Evolutionary conservation across 2,329 filamentous ascomycete species (phyloP), one percentile per base, ranked within the genome.

Genomic region (Graphilbum ipis-grandicollis): DNA sequence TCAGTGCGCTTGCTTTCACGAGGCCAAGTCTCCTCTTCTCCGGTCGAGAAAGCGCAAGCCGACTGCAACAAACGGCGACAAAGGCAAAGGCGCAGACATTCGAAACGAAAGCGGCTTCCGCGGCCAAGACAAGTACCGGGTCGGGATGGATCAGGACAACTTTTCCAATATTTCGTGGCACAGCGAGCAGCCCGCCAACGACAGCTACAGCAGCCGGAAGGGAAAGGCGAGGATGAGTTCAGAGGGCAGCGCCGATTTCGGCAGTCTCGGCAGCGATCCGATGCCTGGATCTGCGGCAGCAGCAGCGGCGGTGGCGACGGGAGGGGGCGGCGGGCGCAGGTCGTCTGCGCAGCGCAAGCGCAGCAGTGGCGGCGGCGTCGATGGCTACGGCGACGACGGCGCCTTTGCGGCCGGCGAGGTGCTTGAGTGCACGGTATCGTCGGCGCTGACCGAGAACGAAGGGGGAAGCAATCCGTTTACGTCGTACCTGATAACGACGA

Each of bases 391-490:
- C 21, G 65, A 69, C 38, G 55, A 59, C 23, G 61, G 66, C 29
- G 67, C 68, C 26, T 73, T 73, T 33, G 63, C 80, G 37, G 77
- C 77, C 42, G 68, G 66, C 28, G 88, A 92, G 46, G 68, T 72
- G 39, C 68, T 98, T 31, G 80, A 93, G 52, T 94, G 86, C 54
- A 74, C 64, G 15, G 88, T 98, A 15, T 73, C 75, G 38, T 71
- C 77, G 40, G 85, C 90, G 17, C 71, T 88, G 56, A 96, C 94
- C 59, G 90, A 96, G 63, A 90, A 88, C 51, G 84, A 94, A 51
- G 88, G 90, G 34, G 92, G 86, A 41, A 94, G 94, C 57, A 90
- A 94, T 58, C 80, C 84, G 37, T 98, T 93, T 60, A 79, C 96
- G 40, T 96, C 90, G 10, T 98, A 98, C 55, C 66, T 92, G 35